Conservation (phyloP, 345 rosid genomes). For the Linum tenue region DNA sequence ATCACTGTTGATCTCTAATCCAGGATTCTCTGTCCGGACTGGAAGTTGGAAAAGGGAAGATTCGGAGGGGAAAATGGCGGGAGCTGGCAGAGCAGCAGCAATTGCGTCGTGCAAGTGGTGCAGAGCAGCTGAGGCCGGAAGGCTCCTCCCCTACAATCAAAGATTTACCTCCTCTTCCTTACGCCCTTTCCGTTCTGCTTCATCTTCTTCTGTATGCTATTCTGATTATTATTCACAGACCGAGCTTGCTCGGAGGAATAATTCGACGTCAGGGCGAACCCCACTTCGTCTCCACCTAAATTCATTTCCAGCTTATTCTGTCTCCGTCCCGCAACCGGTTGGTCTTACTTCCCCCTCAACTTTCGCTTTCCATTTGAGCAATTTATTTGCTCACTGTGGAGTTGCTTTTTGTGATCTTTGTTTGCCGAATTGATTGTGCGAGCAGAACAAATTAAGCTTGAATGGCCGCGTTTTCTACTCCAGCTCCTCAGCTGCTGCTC, state of each 20-base stretch:
- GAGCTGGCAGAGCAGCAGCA: not conserved
- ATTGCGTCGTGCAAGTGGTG: not conserved
- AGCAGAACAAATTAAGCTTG: constrained; percentile 25
- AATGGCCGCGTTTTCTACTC: constrained; percentile 38
- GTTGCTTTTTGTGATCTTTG: not conserved
- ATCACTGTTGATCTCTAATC: not conserved
- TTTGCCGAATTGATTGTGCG: not conserved
- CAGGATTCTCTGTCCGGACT: not conserved
- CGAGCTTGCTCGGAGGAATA: not conserved
- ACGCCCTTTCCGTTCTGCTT: not conserved
- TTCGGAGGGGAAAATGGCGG: not conserved
- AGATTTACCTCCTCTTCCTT: not conserved
- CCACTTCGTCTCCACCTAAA: not conserved
- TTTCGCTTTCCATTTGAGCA: not conserved
- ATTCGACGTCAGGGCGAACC: not conserved
- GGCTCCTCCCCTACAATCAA: not conserved
- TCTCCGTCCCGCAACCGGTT: not conserved
- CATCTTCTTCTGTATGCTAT: not conserved
- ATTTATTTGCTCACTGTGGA: not conserved
- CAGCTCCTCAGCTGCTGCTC: constrained; percentile 28
- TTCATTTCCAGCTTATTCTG: not conserved
- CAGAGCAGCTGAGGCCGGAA: not conserved
- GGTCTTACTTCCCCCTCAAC: not conserved
- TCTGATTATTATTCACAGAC: not conserved
- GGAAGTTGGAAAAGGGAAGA: not conserved